A percentile compares a stretch with the other conserved stretches of the same genome.
Evolutionary conservation across 2,329 filamentous ascomycete species (phyloP).

Genomic region (Penicillium polonicum): DNA sequence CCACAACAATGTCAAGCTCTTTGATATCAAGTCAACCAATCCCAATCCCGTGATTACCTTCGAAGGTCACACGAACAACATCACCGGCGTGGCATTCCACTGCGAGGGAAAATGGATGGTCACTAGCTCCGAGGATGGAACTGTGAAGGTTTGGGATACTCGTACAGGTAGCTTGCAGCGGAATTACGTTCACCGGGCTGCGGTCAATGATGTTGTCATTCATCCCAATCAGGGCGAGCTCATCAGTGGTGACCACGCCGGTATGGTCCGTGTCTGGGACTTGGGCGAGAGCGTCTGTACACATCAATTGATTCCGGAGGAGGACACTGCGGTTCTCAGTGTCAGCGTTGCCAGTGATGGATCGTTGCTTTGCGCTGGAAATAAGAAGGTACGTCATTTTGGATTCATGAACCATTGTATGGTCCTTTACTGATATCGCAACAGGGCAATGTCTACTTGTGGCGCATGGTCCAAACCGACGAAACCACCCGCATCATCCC

Average conservation of each 20-base stretch:
- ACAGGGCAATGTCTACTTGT: conserved; percentile 95
- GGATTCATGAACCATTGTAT: neutral
- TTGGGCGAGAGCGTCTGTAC: conserved; percentile 95
- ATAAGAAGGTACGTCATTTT: conserved; percentile 65
- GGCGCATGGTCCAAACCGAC: conserved; percentile 81
- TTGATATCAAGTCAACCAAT: conserved; percentile 98
- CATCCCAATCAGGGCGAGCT: conserved; percentile 98
- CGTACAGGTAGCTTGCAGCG: conserved; percentile 81
- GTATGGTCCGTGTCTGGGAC: conserved; percentile 94
- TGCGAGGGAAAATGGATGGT: conserved; percentile 99
- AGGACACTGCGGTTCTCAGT: conserved; percentile 88
- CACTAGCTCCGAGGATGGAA: conserved; percentile 93
- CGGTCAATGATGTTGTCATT: conserved; percentile 98
- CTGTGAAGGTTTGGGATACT: conserved; percentile 97
- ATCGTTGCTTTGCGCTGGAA: conserved; percentile 86
- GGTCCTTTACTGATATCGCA: conserved; percentile 5
- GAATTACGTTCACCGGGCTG: conserved; percentile 84
- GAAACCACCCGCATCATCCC: conserved; percentile 83
- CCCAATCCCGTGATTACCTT: conserved; percentile 90
- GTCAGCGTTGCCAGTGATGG: conserved; percentile 96
- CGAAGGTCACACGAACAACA: conserved; percentile 91
- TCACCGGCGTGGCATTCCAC: conserved; percentile 96
- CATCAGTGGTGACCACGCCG: conserved; percentile 90
- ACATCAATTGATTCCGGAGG: conserved; percentile 92
- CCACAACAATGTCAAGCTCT: conserved; percentile 89